phyloP scores from a whole-genome alignment of 768 basidiomycete species.

The Floccularia luteovirens region DNA sequence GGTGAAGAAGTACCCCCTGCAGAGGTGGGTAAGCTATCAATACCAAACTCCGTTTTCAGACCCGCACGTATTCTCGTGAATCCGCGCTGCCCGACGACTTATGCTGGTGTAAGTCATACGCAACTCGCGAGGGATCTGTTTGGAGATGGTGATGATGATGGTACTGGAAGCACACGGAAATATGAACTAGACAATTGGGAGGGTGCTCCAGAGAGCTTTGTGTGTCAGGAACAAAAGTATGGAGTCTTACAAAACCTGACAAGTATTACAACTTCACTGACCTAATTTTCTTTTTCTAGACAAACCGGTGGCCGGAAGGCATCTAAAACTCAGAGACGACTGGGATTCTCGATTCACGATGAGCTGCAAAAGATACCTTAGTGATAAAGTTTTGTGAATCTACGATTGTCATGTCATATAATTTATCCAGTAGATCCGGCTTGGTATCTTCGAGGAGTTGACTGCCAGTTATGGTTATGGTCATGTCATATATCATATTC shows the following conservation, averaged over 20 bases:
- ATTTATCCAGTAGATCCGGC: too few species aligned
- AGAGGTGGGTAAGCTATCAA: slow-evolving; percentile 36
- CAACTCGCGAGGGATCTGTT: slow-evolving; percentile 94
- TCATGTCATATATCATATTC: too few species aligned
- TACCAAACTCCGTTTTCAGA: slow-evolving; percentile 83
- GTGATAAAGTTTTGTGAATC: not conserved
- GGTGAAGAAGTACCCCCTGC: slow-evolving; percentile 32
- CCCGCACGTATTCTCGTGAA: slow-evolving; percentile 93
- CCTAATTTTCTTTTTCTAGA: slow-evolving; percentile 22
- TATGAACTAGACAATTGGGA: slow-evolving; percentile 95
- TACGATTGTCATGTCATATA: not conserved
- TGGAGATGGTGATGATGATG: slow-evolving; percentile 65
- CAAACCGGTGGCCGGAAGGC: slow-evolving; percentile 88
- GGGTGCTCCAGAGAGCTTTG: slow-evolving; percentile 94
- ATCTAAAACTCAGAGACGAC: slow-evolving; percentile 78
- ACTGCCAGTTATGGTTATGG: too few species aligned
- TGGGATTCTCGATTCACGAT: slow-evolving; percentile 78
- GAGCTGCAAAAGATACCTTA: slow-evolving; percentile 33
- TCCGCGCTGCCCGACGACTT: slow-evolving; percentile 95
- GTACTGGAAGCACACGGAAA: slow-evolving; percentile 43
- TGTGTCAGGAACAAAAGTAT: slow-evolving; percentile 96
- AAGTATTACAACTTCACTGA: slow-evolving; percentile 3
- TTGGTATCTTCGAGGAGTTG: too few species aligned
- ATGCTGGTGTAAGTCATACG: slow-evolving; percentile 95
- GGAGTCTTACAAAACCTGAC: slow-evolving; percentile 16